These are phyloP conservation scores for Fraxinus xanthoxyloides DNA, from an alignment of 305 asterid species.

Conservation along the genomic window DNA sequence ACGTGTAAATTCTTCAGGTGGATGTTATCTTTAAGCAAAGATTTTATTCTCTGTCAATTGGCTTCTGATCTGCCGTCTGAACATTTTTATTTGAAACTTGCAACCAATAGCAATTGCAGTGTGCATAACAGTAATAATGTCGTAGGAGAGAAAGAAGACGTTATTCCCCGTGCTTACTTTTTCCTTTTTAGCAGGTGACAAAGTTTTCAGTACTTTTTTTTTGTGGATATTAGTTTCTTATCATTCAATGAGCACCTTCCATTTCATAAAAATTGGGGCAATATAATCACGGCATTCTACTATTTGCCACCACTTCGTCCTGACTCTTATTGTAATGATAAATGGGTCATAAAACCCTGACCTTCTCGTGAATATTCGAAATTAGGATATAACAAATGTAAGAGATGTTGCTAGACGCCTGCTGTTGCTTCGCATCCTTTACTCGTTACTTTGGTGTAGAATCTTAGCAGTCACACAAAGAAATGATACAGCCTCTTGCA, in stretches of 20 bases:
- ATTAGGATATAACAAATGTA: background rate
- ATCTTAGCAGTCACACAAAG: background rate
- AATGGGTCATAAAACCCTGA: background rate
- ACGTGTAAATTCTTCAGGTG: background rate
- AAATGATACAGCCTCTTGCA: background rate
- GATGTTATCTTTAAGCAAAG: background rate
- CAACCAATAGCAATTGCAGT: background rate
- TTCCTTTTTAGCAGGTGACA: background rate
- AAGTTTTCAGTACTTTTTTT: background rate
- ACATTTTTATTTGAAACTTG: background rate
- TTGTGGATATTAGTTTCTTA: too few species aligned
- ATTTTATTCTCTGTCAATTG: background rate
- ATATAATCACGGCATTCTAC: background rate
- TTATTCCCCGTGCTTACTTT: background rate
- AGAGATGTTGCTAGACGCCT: background rate
- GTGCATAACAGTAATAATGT: background rate
- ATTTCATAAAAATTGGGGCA: too few species aligned
- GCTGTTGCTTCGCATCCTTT: background rate
- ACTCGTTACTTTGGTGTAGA: background rate
- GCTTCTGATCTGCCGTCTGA: background rate
- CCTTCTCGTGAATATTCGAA: background rate
- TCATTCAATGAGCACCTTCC: too few species aligned
- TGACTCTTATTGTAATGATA: background rate
- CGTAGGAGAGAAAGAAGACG: background rate
- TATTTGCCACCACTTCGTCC: background rate